These are phyloP conservation scores for Colletotrichum tamarilloi DNA, from an alignment of 2,329 filamentous ascomycete genomes.

Conservation along the genomic window DNA sequence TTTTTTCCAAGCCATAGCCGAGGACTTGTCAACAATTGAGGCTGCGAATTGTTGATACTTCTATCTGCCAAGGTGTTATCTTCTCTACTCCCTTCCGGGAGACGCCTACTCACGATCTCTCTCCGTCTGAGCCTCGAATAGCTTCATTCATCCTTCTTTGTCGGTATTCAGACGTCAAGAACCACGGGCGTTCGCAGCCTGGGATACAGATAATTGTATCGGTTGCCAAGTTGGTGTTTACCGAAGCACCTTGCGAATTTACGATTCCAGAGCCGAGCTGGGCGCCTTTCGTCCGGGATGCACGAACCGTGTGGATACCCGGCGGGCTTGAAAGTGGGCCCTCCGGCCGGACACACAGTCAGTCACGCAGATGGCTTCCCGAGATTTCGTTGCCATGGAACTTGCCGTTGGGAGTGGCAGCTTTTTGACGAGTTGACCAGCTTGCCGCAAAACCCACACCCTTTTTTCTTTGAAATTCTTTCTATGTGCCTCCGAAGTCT, in stretches of 20 bases:
- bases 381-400: conserved; percentile 13
- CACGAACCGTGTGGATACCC: neutral
- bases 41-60: accelerated
- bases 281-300: conserved; percentile 31
- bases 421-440: neutral
- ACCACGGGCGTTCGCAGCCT: neutral
- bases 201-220: conserved; percentile 17
- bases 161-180: neutral
- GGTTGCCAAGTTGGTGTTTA: neutral
- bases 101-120: neutral
- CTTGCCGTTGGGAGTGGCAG: neutral
- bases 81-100: no score
- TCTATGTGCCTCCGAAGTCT: neutral
- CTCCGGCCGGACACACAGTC: conserved; percentile 15
- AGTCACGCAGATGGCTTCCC: neutral
- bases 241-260: neutral
- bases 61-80: accelerated
- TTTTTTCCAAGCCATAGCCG: no score
- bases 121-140: neutral
- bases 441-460: neutral
- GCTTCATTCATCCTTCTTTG: neutral
- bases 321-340: neutral
- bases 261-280: neutral
- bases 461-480: neutral
- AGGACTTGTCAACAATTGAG: no score